Base-by-base conservation (phyloP, 2,329 filamentous ascomycete genomes). In the Fusarium neocosmosporiellum region DNA sequence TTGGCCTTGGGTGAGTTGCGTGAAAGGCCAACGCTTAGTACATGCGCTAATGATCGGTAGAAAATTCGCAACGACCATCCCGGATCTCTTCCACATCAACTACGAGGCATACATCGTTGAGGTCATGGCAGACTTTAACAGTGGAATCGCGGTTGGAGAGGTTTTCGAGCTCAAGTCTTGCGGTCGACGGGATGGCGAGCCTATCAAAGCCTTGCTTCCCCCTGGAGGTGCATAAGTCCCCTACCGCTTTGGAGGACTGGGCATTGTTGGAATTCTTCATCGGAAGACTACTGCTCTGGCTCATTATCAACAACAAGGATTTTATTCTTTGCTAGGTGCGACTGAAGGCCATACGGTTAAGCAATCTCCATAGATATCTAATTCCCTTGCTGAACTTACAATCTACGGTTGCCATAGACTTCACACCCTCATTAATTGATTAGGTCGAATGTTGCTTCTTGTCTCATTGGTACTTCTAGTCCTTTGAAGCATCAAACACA, bases 81-180 rank as follows among this genome's bases (percentile, higher is more conserved):
- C 60, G 0, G 18, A 36, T 2, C 36, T 65, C 1, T 14, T 70
- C 8, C 3, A 65, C 6, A 18, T 65, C 10, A 70, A 70, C 37
- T 70, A 65, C 8, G 39, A 59, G 3, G n/a, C 57, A 1, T 70
- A 54, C 11, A 16, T 70, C 7, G 31, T 65, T 16, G 65, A 70
- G 31, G 65, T 70, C 14, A 22, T 41, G 1, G 65, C n/a, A 7
- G 48, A 65, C 29, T 65, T 69, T 10, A 46, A 46, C 7, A 65
- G 34, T 3, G 65, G 67, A 31, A 29, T 36, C 5, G 61, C 29
- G 0, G 16, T 20, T 4, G 57, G 50, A 1, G 59, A 70, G n/a
- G 20, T 62, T 3, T 66, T 61, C 10, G 55, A 48, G 24, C 31
- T 69, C 2, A 61, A 54, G 13, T 37, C 48, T 18, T 37, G 67